Base-by-base conservation (phyloP, 805 yeast genomes). In the Cyberlindnera mississippiensis region DNA sequence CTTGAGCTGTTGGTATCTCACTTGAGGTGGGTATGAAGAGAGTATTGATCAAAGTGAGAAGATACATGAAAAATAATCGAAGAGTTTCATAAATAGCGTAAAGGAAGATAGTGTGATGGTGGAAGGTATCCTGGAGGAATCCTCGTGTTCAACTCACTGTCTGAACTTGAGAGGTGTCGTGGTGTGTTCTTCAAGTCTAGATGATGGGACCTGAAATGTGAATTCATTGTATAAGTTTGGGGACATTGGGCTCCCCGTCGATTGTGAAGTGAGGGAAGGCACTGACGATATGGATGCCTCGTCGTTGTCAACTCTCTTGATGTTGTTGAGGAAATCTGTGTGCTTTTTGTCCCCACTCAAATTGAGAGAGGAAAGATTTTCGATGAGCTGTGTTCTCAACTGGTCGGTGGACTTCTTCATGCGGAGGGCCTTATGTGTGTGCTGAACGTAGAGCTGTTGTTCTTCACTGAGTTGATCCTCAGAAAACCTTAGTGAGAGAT, bases 391-490 rank as follows among this genome's bases (percentile, higher is more conserved):
- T 10, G 32, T 28, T 41, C 50, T 44, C 14, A 46, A 20, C 26
- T 49, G 44, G 33, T 44, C 47, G 11, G 38, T 39, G 20, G 47
- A 44, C 42, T 35, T 40, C 35, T 35, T 42, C 42, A 29, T 40
- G 22, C 39, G 41, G 11, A 39, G 35, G 16, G 41, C 27, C 29
- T 41, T 40, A 28, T 22, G 34, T 28, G 37, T 15, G 28, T 24
- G 28, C 28, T 20, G 30, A 14, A 14, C n/a, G 22, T 39, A 28
- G 15, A 32, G 28, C 30, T 22, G 32, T 24, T 28, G 26, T 15
- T 36, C 30, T 22, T 33, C 24, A 2, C 13, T 22, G 10, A 14
- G 35, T 19, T 28, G 35, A 17, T 42, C 45, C 27, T 53, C 56
- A 14, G 41, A 33, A 17, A 36, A 33, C 26, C 45, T 35, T 15